Evolutionary conservation across 768 basidiomycete genomes (phyloP), one percentile per base, ranked within the genome.

Genomic region (Panaeolus papilionaceus): DNA sequence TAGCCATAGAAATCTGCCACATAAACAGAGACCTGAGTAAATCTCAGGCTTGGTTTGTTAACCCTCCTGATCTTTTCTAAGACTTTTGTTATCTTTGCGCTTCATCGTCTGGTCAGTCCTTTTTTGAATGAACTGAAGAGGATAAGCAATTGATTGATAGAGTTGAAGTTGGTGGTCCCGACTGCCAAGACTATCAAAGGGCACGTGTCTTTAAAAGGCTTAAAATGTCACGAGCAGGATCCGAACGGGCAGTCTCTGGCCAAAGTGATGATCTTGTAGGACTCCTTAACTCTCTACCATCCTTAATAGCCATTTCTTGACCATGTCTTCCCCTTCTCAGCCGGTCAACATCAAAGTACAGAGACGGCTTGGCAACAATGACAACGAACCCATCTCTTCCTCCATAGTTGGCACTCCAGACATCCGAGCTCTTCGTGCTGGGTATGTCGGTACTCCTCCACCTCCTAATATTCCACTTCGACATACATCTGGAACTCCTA

Each of bases 381-480:
- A 73, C 63, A 54, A 73, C 54, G 58, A 64, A 69, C 23, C 64
- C 74, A 73, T 72, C 9, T 80, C 80, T 9, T 71, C 83, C 0
- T 71, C 49, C n/a, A 37, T 39, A 9, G 14, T 81, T 14, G 89
- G 89, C 51, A 91, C 92, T 20, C 90, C 92, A 7, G 88, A 90
- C 71, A 77, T 91, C 67, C 85, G 87, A 39, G 80, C 82, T 14
- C 79, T 92, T n/a, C 86, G 91, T 2, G 88, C 89, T 20, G 87
- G 87, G 66, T 92, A 90, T 71, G 73, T 79, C 6, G 87, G 86
- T 16, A 85, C 86, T 6, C 89, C 76, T 47, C 89, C 90, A 16
- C 79, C 82, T 0, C 84, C 90, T 23, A 85, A 87, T 69, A 88
- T 89, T 28, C 88, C 89, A 10, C 79, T 78, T 11, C 80, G 85